These are phyloP conservation scores for Citropsis articulata DNA, from an alignment of 345 rosid genomes.

Conservation along the genomic window DNA sequence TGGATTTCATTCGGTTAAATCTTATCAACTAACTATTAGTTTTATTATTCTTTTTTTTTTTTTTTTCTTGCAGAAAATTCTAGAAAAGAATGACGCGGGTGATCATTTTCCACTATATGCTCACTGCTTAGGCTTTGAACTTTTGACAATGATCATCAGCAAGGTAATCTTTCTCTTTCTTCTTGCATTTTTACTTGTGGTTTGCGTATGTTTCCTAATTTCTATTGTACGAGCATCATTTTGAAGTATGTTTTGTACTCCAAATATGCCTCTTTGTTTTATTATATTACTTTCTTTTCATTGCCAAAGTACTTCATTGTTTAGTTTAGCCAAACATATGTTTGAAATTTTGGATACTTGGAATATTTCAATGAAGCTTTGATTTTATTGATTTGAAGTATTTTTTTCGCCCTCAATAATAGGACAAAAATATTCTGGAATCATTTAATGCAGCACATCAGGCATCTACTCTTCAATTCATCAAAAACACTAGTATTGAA, in stretches of 20 bases:
- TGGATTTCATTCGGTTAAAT: background rate
- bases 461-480: constrained; percentile 82
- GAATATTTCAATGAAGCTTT: background rate
- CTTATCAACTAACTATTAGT: too few relatives aligned
- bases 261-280: background rate
- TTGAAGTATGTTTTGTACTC: background rate
- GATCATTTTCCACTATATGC: constrained; percentile 77
- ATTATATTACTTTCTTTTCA: background rate
- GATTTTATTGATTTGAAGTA: background rate
- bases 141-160: constrained; percentile 76
- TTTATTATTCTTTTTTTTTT: background rate
- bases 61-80: constrained; percentile 48
- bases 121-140: constrained; percentile 81
- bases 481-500: constrained; percentile 40
- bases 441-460: constrained; percentile 54
- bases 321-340: background rate
- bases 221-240: background rate
- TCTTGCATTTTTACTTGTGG: background rate
- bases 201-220: background rate
- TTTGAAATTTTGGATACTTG: background rate
- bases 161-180: constrained; percentile 39
- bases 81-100: constrained; percentile 75
- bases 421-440: constrained; percentile 79
- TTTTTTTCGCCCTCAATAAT: constrained; percentile 28
- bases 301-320: too few relatives aligned